A percentile compares a stretch with the other conserved stretches of the same genome.
Evolutionary conservation across 345 rosid genomes (phyloP).

Genomic region (Cochlearia excelsa): DNA sequence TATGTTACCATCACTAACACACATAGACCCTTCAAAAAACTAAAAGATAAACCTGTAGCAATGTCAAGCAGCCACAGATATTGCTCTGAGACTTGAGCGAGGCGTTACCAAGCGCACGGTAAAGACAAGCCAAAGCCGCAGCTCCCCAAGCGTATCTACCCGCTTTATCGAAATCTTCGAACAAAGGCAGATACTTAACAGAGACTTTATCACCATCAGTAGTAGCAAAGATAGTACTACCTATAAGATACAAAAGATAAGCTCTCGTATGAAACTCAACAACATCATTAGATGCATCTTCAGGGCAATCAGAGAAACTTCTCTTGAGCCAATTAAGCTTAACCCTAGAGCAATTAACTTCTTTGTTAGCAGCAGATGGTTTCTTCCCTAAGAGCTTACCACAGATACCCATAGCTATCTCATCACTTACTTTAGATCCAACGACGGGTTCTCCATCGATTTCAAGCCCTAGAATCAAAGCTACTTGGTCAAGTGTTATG

Average conservation of each 20-base stretch:
- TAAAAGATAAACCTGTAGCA: constrained; percentile 56
- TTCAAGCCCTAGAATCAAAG: constrained; percentile 59
- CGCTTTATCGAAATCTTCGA: constrained; percentile 60
- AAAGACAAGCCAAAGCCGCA: constrained; percentile 63
- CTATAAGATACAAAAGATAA: constrained; percentile 65
- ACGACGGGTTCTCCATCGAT: constrained; percentile 72
- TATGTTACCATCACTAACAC: background rate
- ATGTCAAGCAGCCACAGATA: constrained; percentile 72
- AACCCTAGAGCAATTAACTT: constrained; percentile 76
- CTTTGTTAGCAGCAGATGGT: constrained; percentile 51
- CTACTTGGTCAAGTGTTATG: constrained; percentile 55
- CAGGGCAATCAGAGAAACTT: constrained; percentile 57
- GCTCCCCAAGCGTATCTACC: constrained; percentile 80
- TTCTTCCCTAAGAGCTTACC: constrained; percentile 51
- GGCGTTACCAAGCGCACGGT: constrained; percentile 53
- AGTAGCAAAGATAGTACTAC: constrained; percentile 75
- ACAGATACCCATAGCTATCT: constrained; percentile 42
- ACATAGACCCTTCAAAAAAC: background rate
- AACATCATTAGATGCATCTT: constrained; percentile 48
- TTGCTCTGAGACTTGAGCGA: constrained; percentile 72
- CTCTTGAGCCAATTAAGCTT: constrained; percentile 78
- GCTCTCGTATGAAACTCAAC: constrained; percentile 59
- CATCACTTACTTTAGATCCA: constrained; percentile 46
- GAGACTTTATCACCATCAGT: constrained; percentile 84
- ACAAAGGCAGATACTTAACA: constrained; percentile 72